Evolutionary conservation across 2,329 filamentous ascomycete species (phyloP), one percentile per base, ranked within the genome.

Genomic region (Fusarium succisae): DNA sequence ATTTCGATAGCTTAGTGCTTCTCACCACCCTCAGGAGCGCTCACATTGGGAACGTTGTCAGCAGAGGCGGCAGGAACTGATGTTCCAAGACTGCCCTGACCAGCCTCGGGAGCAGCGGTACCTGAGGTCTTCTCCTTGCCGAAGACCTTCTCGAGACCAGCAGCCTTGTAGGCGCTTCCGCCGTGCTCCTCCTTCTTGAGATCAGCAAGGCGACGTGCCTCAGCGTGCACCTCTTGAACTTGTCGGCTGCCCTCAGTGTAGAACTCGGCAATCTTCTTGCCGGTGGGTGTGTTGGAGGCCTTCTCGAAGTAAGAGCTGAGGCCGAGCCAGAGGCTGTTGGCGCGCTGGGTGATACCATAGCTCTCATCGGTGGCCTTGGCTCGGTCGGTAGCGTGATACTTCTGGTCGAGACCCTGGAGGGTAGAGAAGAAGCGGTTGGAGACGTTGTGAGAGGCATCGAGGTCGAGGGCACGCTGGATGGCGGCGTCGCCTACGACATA

Each of bases 251-350:
- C 90, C 77, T 94, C 88, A 13, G 91, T 89, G 85, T 99, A 99
- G 86, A 99, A 99, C 72, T 92, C 87, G 77, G 94, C 93, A 70
- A 99, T 86, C 84, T 93, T 94, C 87, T 95, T 91, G 77, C 96
- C 96, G 3, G 95, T 97, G 15, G 95, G 94, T 0, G 95, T 97
- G 81, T 89, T 92, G 65, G 92, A 87, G 5, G 96, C 96, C 89
- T 97, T 97, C 85, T 98, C 96, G 81, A 98, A 98, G 89, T 98
- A 99, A 18, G 92, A 94, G 82, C 87, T 87, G 70, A 98, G 82
- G 39, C 94, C 93, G 47, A 87, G 87, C 68, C 89, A 84, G 68
- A 92, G 81, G 67, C 84, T 88, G 80, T 87, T 90, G 72, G 94
- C 94, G 80, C 92, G 93, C 77, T 91, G 88, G 62, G 90, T 90